Base-by-base conservation (phyloP, 352 stramenopile species). In the Nothophytophthora sp. region DNA sequence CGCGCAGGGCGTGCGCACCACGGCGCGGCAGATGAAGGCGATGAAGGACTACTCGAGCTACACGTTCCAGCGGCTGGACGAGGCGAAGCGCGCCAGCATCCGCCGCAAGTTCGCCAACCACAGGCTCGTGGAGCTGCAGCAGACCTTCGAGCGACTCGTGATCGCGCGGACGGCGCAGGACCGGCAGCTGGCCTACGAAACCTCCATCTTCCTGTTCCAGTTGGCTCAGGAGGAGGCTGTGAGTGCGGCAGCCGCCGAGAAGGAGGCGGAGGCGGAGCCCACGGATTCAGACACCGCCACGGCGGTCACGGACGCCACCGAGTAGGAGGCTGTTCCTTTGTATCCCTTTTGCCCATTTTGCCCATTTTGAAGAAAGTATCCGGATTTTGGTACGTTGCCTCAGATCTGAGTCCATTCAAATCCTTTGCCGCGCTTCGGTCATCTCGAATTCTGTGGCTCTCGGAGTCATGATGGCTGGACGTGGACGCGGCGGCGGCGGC, bases 71-170 rank as follows among this genome's bases (percentile, higher is more conserved):
- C 48, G 68, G 18, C 64, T 92, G 27, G 73, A 86, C 35, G 74
- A 78, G 20, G 35, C 45, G 0, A 37, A 67, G 23, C 67, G 73
- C 1, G 53, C 60, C 23, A 74, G 44, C 10, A 77, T 88, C 48
- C 53, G 62, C 4, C 50, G 69, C 37, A 81, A 75, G 16, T 90
- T 90, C 38, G 27, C 63, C 15, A 75, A 86, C 35, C 76, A 88
- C 42, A 71, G 78, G 12, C 56, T 90, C 9, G 71, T 83, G 4
- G 76, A 86, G 35, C 55, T 90, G 20, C 81, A 92, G 58, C 71
- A 79, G 28, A 70, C 64, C 11, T 92, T 90, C 27, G 76, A 90
- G 44, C 72, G 65, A 24, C 46, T 90, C 7, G 68, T 92, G 42
- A 68, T 86, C 35, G 81, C 78, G 0, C 69, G 67, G 32, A 80